phyloP scores from a whole-genome alignment of 208 protist genomes.

The Naegleria gruberi region DNA sequence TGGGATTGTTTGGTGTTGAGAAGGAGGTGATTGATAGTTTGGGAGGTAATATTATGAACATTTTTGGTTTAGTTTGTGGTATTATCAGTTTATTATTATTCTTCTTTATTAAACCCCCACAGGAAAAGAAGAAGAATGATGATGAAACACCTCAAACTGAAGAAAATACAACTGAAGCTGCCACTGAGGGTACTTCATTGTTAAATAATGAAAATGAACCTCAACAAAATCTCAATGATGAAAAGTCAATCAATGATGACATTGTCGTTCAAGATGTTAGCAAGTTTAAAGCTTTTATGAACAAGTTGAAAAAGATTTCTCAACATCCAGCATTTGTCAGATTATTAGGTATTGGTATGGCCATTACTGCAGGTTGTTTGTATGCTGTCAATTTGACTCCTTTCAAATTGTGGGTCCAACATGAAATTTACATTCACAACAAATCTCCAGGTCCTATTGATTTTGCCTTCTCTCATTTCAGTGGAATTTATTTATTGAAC shows the following conservation, averaged over 20 bases:
- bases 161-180: background rate
- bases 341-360: constrained; percentile 22
- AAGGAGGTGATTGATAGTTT: constrained; percentile 25
- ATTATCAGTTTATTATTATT: constrained; percentile 33
- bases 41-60: constrained; percentile 25
- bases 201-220: background rate
- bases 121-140: background rate
- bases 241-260: background rate
- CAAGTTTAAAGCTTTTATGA: background rate
- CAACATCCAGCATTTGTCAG: background rate
- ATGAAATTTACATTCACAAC: constrained; percentile 6
- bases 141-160: background rate
- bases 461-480: constrained; percentile 45
- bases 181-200: background rate
- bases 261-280: background rate
- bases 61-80: constrained; percentile 31
- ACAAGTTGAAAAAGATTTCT: background rate
- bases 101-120: constrained; percentile 32
- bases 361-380: constrained; percentile 29
- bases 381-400: constrained; percentile 43
- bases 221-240: background rate
- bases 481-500: constrained; percentile 38
- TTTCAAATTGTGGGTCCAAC: background rate
- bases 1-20: constrained; percentile 26
- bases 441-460: constrained; percentile 28